Conservation (phyloP, 2,329 filamentous ascomycete genomes). For the Coniochaeta sp. region DNA sequence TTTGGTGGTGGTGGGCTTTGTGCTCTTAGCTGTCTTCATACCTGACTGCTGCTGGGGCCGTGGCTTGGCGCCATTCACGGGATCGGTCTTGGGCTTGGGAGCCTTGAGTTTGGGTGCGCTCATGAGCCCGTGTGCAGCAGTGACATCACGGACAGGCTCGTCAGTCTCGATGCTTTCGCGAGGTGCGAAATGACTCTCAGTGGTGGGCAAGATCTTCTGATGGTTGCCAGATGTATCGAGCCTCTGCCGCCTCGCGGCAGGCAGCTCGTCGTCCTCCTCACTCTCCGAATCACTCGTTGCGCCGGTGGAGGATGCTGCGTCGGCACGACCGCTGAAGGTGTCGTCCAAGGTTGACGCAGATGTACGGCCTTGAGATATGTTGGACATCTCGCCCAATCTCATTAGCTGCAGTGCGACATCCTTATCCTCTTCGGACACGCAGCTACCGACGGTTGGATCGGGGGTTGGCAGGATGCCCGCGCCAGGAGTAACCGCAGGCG, state of each 20-base stretch:
- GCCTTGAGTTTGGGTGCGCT: conserved; percentile 32
- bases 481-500: conserved; percentile 23
- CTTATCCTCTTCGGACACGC: conserved; percentile 88
- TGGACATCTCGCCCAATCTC: conserved; percentile 88
- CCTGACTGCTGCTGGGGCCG: conserved; percentile 23
- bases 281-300: conserved; percentile 74
- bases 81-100: conserved; percentile 23
- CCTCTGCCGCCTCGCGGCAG: conserved; percentile 51
- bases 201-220: conserved; percentile 42
- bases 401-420: conserved; percentile 97
- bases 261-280: conserved; percentile 56
- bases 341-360: conserved; percentile 92
- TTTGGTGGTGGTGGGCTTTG: conserved; percentile 30
- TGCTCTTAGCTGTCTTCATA: conserved; percentile 33
- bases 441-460: conserved; percentile 94
- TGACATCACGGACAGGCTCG: conserved; percentile 43
- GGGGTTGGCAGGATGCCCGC: conserved; percentile 76
- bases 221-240: conserved; percentile 33
- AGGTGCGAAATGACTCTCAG: conserved; percentile 40
- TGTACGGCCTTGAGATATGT: conserved; percentile 85
- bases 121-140: conserved; percentile 28
- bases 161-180: conserved; percentile 34
- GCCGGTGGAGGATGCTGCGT: conserved; percentile 75
- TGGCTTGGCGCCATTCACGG: conserved; percentile 27
- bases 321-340: conserved; percentile 83